These are phyloP conservation scores for Eucalyptus urophylla DNA, from an alignment of 345 rosid species.

Conservation along the genomic window DNA sequence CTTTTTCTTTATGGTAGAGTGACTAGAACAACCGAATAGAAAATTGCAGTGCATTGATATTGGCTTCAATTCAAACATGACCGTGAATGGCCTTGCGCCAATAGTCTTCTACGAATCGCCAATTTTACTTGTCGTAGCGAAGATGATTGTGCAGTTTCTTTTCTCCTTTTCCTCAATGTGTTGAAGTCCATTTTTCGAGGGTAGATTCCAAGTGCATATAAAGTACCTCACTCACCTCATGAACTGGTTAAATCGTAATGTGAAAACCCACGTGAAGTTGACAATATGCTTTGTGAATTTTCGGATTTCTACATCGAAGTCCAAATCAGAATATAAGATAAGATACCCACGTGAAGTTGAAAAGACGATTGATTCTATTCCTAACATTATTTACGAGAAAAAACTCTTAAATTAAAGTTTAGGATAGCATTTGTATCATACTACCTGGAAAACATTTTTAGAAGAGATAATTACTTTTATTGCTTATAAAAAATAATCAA, in stretches of 20 bases:
- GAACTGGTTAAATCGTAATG: neutral
- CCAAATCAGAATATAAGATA: neutral
- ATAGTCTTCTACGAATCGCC: neutral
- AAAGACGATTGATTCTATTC: neutral
- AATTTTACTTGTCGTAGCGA: rapidly evolving
- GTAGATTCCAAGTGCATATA: neutral
- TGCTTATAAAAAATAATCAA: neutral
- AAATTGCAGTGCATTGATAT: too few species aligned
- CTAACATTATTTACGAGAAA: rapidly evolving
- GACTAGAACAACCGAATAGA: neutral
- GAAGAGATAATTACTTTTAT: neutral
- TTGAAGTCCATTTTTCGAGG: neutral
- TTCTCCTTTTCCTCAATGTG: neutral
- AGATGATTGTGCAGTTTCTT: neutral
- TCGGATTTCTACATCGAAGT: rapidly evolving
- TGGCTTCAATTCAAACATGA: neutral
- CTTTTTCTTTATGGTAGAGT: neutral
- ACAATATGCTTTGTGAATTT: neutral
- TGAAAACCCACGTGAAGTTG: neutral
- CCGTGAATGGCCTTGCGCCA: neutral
- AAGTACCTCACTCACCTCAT: neutral
- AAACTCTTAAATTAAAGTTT: neutral
- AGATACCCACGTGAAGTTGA: neutral
- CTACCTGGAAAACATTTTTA: neutral
- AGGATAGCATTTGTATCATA: neutral